Evolutionary conservation across 306 rosid species (phyloP), one percentile per base, ranked within the genome.

Genomic region (Delonix regia): DNA sequence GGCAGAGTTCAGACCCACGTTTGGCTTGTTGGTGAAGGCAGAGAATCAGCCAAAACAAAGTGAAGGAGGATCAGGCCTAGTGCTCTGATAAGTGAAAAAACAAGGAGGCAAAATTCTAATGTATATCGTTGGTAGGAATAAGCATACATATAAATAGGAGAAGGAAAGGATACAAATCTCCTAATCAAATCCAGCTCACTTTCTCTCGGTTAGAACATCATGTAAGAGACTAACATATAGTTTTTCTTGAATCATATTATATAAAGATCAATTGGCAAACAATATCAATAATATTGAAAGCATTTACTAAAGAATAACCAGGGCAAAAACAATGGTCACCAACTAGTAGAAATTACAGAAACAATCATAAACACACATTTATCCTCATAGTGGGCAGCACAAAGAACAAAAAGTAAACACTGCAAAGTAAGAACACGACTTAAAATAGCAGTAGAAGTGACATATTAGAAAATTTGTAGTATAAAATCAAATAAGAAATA

Each of bases 401-500:
- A 61, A 22, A 61, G 42, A 61, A 30, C n/a, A 42, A 41, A 52
- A 44, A 34, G 21, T 55, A 53, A 4, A 33, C 14, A 21, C 16
- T 24, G 18, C 25, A 27, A 62, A 16, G 42, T 18, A 47, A 12
- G 73, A 69, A 38, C 3, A 53, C 1, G 55, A 74, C 45, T 33
- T 42, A 64, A 71, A 30, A 47, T 25, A 14, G 48, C 51, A 68
- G 27, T 57, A 69, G 65, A 22, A 69, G 48, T 28, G 27, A 71
- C 33, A 59, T n/a, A 49, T 59, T 10, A 13, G 42, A 71, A 78
- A 59, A n/a, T 38, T 18, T n/a, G 11, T 5, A 55, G 56, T 41
- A 59, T 14, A 63, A 34, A 64, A 48, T 47, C 34, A 71, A 59
- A 74, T 21, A 56, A 80, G 78, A 84, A 36, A 60, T 52, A 81